Percentiles rank a stretch among this genome's conserved stretches.
Evolutionary conservation across 768 basidiomycete species (phyloP).

Genomic region (Gautieria morchelliformis): DNA sequence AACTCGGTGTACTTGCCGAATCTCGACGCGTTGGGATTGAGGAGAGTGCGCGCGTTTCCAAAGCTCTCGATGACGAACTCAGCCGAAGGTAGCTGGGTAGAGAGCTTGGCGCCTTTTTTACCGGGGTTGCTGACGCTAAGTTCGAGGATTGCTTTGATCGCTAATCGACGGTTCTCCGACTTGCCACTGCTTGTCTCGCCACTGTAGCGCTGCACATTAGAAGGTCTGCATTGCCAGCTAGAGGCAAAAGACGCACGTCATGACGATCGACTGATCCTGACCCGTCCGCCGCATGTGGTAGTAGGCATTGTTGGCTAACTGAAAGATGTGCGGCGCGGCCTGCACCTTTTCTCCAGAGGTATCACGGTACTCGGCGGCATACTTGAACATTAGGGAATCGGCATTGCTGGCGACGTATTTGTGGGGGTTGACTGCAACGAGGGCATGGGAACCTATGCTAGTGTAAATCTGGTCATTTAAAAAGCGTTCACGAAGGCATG

Average conservation of each 20-base stretch:
- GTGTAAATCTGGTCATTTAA: conserved; percentile 81
- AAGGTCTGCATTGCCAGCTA: neutral
- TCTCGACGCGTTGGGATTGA: conserved; percentile 91
- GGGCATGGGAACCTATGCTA: conserved; percentile 51
- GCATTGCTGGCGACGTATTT: conserved; percentile 79
- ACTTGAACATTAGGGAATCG: conserved; percentile 77
- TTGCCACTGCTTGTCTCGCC: conserved; percentile 93
- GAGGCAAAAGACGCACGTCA: conserved; percentile 52
- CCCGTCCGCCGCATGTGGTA: conserved; percentile 93
- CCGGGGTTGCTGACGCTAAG: conserved; percentile 80
- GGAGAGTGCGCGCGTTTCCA: conserved; percentile 83
- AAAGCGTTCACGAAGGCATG: conserved; percentile 79
- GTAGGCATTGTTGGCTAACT: conserved; percentile 83
- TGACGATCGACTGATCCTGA: conserved; percentile 84
- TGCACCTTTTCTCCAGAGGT: conserved; percentile 50
- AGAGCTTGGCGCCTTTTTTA: conserved; percentile 90
- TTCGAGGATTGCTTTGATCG: conserved; percentile 88
- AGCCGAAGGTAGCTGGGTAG: conserved; percentile 77
- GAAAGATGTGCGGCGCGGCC: conserved; percentile 83
- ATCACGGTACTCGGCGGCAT: conserved; percentile 78
- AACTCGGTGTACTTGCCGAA: conserved; percentile 98
- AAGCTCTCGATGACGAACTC: conserved; percentile 95
- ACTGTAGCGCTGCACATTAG: conserved; percentile 30
- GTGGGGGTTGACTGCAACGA: conserved; percentile 90
- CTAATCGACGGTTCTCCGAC: conserved; percentile 81